Base-by-base conservation (phyloP, 176 grass and related monocot species). In the Paspalum notatum region DNA sequence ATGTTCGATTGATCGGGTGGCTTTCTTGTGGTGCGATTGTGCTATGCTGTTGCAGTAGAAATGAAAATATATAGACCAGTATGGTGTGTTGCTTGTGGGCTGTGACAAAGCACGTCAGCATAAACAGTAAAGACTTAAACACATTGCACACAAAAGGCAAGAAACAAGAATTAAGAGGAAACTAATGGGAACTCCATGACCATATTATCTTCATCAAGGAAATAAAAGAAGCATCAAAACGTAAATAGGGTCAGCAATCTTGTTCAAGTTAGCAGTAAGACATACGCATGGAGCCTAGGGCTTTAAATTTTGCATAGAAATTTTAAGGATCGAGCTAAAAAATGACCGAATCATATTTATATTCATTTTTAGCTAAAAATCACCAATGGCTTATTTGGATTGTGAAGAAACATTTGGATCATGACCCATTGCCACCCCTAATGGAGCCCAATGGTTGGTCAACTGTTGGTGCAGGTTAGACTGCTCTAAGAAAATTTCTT, bases 21-120 rank as follows among this genome's bases (percentile, higher is more conserved):
- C 47, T 77, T 78, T 42, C 58, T 65, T 49, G 54, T 82, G 48
- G 64, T 64, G 57, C 40, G 54, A 15, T 82, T 60, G 4, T 54
- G 17, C 39, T 79, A 67, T 74, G 66, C 74, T 66, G 61, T 72
- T 49, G n/a, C 16, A 74, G 44, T 83, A 66, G n/a, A 42, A 55
- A 38, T 26, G 55, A 49, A 27, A 55, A 46, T 24, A 13, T 78
- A 57, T 67, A 84, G 24, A 42, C 56, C 41, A 60, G 38, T 62
- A 57, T 49, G 54, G 54, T 21, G n/a, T 15, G 51, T 87, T 83
- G 20, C 37, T 82, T 76, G 74, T 83, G 75, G 27, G 22, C 56
- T 57, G 44, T 8, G 60, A 40, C 13, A 12, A 66, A 58, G 13
- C 72, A 62, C 2, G 15, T n/a, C 12, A 75, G 61, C 32, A 53